phyloP scores from a whole-genome alignment of 2,329 filamentous ascomycete species.

The Pseudocercospora fuligena region DNA sequence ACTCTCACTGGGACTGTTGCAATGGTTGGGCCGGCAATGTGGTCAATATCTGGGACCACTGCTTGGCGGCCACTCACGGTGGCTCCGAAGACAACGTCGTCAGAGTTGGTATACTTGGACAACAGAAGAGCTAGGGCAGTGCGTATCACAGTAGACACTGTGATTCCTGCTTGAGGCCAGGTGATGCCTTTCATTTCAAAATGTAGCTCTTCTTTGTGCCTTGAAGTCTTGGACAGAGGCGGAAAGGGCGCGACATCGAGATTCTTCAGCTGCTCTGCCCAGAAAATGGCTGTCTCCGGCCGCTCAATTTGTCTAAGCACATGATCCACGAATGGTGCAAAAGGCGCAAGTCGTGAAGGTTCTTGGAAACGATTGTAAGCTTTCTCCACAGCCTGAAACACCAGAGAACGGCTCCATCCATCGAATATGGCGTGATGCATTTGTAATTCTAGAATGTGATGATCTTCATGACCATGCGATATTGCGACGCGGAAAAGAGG shows the following conservation, averaged over 20 bases:
- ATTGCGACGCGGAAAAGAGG: conserved; percentile 8
- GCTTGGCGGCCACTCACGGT: conserved; percentile 33
- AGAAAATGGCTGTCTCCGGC: conserved; percentile 5
- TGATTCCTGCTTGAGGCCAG: conserved; percentile 22
- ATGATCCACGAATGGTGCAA: conserved; percentile 13
- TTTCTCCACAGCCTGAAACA: conserved; percentile 5
- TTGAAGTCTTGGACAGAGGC: conserved; percentile 7
- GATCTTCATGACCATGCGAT: neutral
- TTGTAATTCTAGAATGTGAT: neutral
- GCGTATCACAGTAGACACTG: conserved; percentile 13
- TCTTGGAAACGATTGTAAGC: conserved; percentile 1
- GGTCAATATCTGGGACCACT: conserved; percentile 3
- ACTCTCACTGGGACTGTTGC: conserved; percentile 21
- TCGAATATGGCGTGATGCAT: conserved; percentile 16
- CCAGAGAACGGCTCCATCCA: conserved; percentile 1
- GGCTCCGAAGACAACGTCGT: conserved; percentile 17
- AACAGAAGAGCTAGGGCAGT: conserved; percentile 14
- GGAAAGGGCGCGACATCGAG: conserved; percentile 12
- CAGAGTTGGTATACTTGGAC: conserved; percentile 9
- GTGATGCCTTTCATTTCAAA: conserved; percentile 11
- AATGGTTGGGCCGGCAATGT: conserved; percentile 22
- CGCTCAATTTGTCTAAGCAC: neutral
- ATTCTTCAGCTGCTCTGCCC: conserved; percentile 12
- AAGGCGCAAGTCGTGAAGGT: conserved; percentile 1
- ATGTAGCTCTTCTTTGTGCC: neutral